Conservation (phyloP, 2,329 filamentous ascomycete species). For the Aureobasidium sp. region DNA sequence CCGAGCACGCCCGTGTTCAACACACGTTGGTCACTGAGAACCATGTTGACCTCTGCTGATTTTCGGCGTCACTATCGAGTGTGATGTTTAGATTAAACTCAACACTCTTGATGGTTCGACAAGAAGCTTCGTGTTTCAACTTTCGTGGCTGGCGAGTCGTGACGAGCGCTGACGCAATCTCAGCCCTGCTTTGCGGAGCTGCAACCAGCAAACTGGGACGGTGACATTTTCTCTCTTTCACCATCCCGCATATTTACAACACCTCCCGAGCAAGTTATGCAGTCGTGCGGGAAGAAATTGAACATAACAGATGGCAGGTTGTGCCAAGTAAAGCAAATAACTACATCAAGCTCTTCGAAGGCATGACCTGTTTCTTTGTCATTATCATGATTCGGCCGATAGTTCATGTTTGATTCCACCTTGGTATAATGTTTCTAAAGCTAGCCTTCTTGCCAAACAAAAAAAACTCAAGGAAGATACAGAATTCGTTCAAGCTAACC, state of each 20-base stretch:
- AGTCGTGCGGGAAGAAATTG: no score
- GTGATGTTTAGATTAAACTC: neutral
- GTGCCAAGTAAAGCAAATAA: no score
- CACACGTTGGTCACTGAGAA: neutral
- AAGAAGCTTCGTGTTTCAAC: neutral
- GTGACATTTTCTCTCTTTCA: neutral
- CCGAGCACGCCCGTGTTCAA: neutral
- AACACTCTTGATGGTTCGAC: neutral
- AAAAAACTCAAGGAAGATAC: no score
- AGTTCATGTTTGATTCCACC: no score
- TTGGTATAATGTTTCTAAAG: no score
- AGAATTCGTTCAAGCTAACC: no score
- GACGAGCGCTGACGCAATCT: conserved; percentile 6
- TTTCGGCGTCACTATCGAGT: neutral
- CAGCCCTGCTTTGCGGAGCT: neutral
- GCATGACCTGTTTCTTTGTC: no score
- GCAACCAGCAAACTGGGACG: neutral
- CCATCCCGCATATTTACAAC: neutral
- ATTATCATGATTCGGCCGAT: no score
- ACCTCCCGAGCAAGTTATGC: neutral
- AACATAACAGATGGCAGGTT: no score
- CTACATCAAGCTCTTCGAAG: no score
- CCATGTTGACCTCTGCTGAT: neutral
- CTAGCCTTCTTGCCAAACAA: no score
- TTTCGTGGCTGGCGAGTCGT: neutral